These are phyloP conservation scores for Kwoniella bestiolae DNA, from an alignment of 768 basidiomycete genomes.

Conservation along the genomic window DNA sequence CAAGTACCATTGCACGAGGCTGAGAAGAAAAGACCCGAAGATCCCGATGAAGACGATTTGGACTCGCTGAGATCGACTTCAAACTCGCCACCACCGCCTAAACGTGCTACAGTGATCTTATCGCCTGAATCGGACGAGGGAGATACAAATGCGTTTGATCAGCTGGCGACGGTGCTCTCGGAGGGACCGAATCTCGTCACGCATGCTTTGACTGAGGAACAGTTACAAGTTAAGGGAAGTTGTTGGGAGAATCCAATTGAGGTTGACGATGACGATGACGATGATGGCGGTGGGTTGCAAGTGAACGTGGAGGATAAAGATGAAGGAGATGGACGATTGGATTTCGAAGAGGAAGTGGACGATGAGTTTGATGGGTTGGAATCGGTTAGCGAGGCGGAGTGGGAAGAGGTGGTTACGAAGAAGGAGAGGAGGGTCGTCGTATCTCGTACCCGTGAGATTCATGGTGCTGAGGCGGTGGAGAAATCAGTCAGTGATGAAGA, in stretches of 20 bases:
- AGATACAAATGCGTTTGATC: neutral
- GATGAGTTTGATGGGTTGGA: neutral
- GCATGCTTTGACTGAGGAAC: too few relatives aligned
- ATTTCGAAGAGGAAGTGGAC: neutral
- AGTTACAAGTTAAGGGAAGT: neutral
- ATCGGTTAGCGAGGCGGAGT: neutral
- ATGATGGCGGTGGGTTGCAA: neutral
- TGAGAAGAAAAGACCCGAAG: neutral
- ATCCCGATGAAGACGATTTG: neutral
- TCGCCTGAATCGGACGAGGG: neutral
- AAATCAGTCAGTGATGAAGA: neutral
- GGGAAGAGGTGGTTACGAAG: neutral
- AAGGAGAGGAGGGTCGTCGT: too few relatives aligned
- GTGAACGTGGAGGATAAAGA: neutral
- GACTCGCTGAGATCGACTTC: neutral
- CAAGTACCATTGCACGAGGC: too few relatives aligned
- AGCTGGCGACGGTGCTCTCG: too few relatives aligned
- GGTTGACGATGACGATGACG: neutral
- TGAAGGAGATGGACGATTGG: neutral
- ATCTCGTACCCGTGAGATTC: too few relatives aligned
- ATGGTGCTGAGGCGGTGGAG: too few relatives aligned
- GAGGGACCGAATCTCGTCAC: too few relatives aligned
- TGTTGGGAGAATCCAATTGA: neutral
- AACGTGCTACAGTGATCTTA: neutral
- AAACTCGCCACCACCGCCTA: neutral